Percentiles rank a stretch among this genome's conserved stretches.
These are phyloP conservation scores for Anthracocystis setariae DNA, from an alignment of 1,284 basidiomycete species.

Conservation along the genomic window DNA sequence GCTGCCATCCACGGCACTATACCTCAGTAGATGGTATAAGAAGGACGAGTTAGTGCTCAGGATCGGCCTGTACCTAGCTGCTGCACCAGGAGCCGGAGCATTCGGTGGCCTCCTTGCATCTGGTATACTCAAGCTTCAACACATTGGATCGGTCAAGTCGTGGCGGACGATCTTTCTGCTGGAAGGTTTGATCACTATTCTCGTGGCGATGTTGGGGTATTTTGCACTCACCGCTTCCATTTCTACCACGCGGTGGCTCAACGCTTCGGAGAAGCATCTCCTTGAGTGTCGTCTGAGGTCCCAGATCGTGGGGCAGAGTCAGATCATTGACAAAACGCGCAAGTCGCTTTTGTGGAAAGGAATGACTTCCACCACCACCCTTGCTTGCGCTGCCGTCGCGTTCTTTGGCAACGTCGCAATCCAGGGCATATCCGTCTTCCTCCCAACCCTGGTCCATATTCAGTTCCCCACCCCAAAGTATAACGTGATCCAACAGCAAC, in stretches of 20 bases:
- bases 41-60: constrained; percentile 74
- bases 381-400: neutral
- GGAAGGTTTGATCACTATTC: constrained; percentile 73
- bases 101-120: constrained; percentile 71
- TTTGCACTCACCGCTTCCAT: constrained; percentile 75
- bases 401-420: constrained; percentile 57
- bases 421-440: constrained; percentile 55
- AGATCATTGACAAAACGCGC: neutral
- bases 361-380: neutral
- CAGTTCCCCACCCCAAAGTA: constrained; percentile 73
- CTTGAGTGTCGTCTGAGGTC: constrained; percentile 70
- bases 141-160: constrained; percentile 70
- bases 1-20: constrained; percentile 75
- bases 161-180: constrained; percentile 74
- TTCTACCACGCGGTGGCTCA: constrained; percentile 72
- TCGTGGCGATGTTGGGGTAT: constrained; percentile 72
- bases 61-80: constrained; percentile 72
- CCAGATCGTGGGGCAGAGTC: neutral
- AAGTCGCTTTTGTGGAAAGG: neutral
- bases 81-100: constrained; percentile 51
- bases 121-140: constrained; percentile 74
- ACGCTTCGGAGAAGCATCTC: constrained; percentile 71
- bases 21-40: constrained; percentile 75
- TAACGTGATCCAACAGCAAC: constrained; percentile 74
- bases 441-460: constrained; percentile 70